Conservation (phyloP, 2,329 filamentous ascomycete genomes). For the Chalaropsis ovoidea region DNA sequence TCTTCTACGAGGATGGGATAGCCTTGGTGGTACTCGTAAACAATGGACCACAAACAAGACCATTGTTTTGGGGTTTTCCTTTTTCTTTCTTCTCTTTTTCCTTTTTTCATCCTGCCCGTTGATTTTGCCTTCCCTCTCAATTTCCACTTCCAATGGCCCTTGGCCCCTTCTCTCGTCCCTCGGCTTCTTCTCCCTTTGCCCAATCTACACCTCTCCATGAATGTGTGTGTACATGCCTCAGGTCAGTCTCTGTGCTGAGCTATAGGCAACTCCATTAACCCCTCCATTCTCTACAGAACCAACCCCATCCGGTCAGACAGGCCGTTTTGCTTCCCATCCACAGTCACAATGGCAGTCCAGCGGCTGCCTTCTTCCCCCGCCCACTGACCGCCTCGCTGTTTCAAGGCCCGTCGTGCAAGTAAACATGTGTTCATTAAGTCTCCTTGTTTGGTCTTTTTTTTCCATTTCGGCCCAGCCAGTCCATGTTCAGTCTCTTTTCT, state of each 20-base stretch:
- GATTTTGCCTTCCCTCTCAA: slow-evolving; percentile 9
- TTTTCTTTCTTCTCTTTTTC: background rate
- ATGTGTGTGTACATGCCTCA: background rate
- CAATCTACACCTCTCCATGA: background rate
- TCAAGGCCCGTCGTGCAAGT: background rate
- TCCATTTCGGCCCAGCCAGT: background rate
- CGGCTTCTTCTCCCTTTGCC: background rate
- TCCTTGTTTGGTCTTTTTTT: background rate
- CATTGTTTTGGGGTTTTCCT: background rate
- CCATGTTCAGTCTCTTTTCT: background rate
- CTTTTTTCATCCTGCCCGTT: background rate
- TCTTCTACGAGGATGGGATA: background rate
- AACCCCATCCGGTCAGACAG: background rate
- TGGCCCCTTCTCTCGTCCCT: background rate
- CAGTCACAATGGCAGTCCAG: background rate
- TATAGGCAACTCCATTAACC: no score
- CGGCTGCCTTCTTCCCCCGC: background rate
- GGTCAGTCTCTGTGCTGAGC: background rate
- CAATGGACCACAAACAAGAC: slow-evolving; percentile 1
- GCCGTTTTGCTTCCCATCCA: background rate
- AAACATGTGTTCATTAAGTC: slow-evolving; percentile 1
- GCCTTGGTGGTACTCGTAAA: background rate
- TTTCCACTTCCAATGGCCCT: background rate
- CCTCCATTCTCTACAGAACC: no score
- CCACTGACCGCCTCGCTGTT: background rate